These are phyloP conservation scores for Phaeosphaeriaceae sp. DNA, from an alignment of 2,329 filamentous ascomycete genomes.

Conservation along the genomic window DNA sequence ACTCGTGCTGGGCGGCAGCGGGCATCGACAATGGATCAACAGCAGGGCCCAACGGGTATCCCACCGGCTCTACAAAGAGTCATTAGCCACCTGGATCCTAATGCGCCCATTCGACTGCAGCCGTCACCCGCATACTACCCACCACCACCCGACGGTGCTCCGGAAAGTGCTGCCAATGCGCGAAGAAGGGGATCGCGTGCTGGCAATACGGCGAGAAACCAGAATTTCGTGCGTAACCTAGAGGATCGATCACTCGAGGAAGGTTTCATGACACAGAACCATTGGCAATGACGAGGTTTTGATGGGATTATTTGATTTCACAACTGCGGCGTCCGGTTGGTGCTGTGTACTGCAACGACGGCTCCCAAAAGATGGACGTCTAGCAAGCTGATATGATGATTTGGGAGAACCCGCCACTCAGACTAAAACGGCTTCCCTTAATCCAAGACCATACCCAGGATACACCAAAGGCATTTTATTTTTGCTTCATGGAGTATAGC, in stretches of 20 bases:
- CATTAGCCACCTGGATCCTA: conserved; percentile 94
- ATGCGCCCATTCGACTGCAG: conserved; percentile 88
- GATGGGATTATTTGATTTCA: conserved; percentile 8
- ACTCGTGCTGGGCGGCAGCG: conserved; percentile 82
- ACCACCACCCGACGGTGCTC: conserved; percentile 82
- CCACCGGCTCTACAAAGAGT: conserved; percentile 92
- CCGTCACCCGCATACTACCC: conserved; percentile 98
- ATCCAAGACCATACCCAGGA: background rate
- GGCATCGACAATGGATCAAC: conserved; percentile 95
- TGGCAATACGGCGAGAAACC: conserved; percentile 65
- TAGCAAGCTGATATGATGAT: background rate
- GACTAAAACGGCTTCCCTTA: no score
- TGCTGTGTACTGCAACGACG: background rate
- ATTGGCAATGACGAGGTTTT: conserved; percentile 66
- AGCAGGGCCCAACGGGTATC: conserved; percentile 89
- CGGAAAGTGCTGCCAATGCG: conserved; percentile 68
- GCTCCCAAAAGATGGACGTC: background rate
- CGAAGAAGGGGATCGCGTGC: conserved; percentile 78
- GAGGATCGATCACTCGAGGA: conserved; percentile 95
- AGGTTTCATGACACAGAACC: conserved; percentile 75
- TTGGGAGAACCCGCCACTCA: background rate
- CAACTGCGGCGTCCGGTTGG: background rate
- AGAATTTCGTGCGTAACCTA: conserved; percentile 92
- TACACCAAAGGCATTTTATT: background rate
- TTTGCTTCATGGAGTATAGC: background rate